phyloP scores from a whole-genome alignment of 345 rosid species.

The Barbarea vulgaris region DNA sequence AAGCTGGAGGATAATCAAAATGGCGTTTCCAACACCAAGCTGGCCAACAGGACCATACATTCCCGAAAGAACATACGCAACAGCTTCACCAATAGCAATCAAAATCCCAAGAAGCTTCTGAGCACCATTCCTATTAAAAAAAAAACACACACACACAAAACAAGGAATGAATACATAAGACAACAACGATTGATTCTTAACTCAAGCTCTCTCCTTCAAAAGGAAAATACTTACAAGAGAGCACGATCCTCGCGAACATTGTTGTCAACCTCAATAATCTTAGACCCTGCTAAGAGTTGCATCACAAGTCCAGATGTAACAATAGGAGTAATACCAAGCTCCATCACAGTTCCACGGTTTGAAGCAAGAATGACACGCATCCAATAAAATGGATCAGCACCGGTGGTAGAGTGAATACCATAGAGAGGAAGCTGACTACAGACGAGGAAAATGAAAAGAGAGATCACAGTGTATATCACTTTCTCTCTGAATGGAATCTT shows the following conservation, averaged over 20 bases:
- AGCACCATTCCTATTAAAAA: slow-evolving; percentile 54
- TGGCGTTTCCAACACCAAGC: slow-evolving; percentile 69
- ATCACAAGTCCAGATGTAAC: slow-evolving; percentile 79
- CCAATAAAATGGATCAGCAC: slow-evolving; percentile 82
- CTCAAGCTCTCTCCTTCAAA: not conserved
- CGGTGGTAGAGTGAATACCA: slow-evolving; percentile 72
- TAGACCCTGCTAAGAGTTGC: slow-evolving; percentile 79
- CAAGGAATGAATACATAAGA: not conserved
- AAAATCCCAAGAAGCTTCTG: slow-evolving; percentile 71
- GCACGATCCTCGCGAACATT: slow-evolving; percentile 81
- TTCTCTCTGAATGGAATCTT: slow-evolving; percentile 77
- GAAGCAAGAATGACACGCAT: slow-evolving; percentile 84
- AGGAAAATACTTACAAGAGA: slow-evolving; percentile 54
- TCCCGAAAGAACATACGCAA: slow-evolving; percentile 64
- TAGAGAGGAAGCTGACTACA: slow-evolving; percentile 82
- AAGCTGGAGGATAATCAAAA: slow-evolving; percentile 40
- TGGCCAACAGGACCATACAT: slow-evolving; percentile 70
- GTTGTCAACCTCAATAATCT: slow-evolving; percentile 77
- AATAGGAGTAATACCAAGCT: slow-evolving; percentile 80
- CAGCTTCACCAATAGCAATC: slow-evolving; percentile 70
- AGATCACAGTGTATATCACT: slow-evolving; percentile 74
- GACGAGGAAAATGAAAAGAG: slow-evolving; percentile 73
- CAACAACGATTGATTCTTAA: not conserved
- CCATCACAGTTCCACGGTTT: slow-evolving; percentile 82
- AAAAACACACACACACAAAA: slow-evolving; percentile 10